Conservation (phyloP, 1,284 basidiomycete genomes). For the Cryptococcus sp. region DNA sequence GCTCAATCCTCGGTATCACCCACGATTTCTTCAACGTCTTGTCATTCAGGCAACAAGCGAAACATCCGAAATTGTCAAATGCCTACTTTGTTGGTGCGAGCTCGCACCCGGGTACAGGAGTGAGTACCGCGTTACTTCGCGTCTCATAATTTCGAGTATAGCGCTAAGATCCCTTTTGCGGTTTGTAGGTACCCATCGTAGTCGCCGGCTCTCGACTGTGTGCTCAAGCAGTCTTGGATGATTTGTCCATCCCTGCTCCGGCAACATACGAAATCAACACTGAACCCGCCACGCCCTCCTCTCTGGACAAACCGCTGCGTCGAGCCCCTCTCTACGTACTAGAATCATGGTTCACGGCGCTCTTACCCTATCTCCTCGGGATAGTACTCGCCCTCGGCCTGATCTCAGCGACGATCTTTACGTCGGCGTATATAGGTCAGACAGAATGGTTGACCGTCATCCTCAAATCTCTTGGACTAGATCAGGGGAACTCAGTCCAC, state of each 20-base stretch:
- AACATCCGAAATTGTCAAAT: slow-evolving; percentile 36
- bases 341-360: too few species aligned
- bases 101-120: slow-evolving; percentile 47
- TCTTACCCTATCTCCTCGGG: too few species aligned
- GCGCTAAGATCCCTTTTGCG: not conserved
- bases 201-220: slow-evolving; percentile 45
- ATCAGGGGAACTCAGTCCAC: too few species aligned
- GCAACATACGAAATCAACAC: slow-evolving; percentile 16
- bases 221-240: slow-evolving; percentile 35
- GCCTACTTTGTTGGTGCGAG: slow-evolving; percentile 50
- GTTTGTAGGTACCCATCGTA: slow-evolving; percentile 41
- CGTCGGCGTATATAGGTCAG: too few species aligned
- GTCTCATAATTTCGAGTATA: not conserved
- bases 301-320: not conserved
- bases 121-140: slow-evolving; percentile 9
- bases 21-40: slow-evolving; percentile 53
- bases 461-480: too few species aligned
- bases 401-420: too few species aligned
- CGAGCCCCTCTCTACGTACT: too few species aligned
- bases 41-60: slow-evolving; percentile 42
- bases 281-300: not conserved
- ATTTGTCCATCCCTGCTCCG: slow-evolving; percentile 28
- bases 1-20: slow-evolving; percentile 50
- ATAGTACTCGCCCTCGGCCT: too few species aligned
- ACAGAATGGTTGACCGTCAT: too few species aligned